These are phyloP conservation scores for Trichoderma sp. DNA, from an alignment of 2,329 filamentous ascomycete species.

Conservation along the genomic window DNA sequence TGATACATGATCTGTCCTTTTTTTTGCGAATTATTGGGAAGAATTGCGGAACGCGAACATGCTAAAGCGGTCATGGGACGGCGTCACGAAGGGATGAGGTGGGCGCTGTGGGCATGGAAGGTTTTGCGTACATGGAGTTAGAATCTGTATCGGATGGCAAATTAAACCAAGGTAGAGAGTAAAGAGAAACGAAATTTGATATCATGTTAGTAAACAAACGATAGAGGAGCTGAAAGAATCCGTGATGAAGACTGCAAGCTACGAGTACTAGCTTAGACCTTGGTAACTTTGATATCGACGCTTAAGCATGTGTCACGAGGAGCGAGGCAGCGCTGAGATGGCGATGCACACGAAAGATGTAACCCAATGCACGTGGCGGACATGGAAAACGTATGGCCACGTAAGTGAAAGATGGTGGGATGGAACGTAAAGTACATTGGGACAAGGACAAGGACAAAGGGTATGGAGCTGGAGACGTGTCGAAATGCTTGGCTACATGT, in stretches of 20 bases:
- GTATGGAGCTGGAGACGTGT: not conserved
- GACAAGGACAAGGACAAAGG: not conserved
- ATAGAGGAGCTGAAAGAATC: not conserved
- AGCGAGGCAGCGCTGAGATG: not conserved
- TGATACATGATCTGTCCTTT: conserved; percentile 20
- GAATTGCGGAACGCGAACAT: not conserved
- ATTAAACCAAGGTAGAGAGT: conserved; percentile 4
- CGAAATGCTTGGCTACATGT: conserved; percentile 1
- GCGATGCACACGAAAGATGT: conserved; percentile 6
- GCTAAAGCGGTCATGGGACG: not conserved
- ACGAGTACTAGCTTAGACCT: not conserved
- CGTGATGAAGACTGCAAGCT: not conserved
- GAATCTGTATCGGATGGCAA: conserved; percentile 16
- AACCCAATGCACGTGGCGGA: conserved; percentile 12
- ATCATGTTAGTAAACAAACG: not conserved
- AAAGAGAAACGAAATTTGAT: conserved; percentile 5
- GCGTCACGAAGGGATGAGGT: conserved; percentile 15
- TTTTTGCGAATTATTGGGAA: conserved; percentile 11
- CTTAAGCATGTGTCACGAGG: not conserved
- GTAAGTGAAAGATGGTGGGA: conserved; percentile 7
- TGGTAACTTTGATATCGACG: not conserved
- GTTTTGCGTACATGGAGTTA: conserved; percentile 16
- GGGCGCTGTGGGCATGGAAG: conserved; percentile 1
- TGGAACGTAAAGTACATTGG: not conserved
- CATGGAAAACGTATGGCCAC: not conserved